Evolutionary conservation across 768 basidiomycete genomes (phyloP).

Genomic region (Amanita muscaria): DNA sequence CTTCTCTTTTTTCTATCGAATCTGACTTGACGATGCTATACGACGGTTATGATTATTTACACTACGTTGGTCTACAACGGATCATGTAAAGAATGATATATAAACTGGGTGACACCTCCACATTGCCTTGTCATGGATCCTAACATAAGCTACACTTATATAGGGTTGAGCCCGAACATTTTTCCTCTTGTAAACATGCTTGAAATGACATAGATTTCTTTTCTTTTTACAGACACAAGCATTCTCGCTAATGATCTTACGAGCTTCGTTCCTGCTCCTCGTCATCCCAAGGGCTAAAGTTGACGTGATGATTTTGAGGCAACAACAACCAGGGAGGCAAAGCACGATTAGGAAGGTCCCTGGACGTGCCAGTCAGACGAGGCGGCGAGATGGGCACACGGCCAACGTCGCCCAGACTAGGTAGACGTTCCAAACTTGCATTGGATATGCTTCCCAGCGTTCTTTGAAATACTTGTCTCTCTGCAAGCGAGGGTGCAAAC

Average conservation of each 20-base stretch:
- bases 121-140: too few relatives aligned
- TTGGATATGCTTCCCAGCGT: constrained; percentile 69
- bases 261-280: constrained; percentile 34
- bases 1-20: neutral
- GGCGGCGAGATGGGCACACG: constrained; percentile 62
- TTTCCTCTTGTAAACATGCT: too few relatives aligned
- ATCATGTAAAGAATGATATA: too few relatives aligned
- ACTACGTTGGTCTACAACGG: too few relatives aligned
- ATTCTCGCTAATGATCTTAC: constrained; percentile 9
- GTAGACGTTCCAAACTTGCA: constrained; percentile 67
- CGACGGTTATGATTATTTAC: constrained; percentile 2
- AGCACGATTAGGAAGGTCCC: constrained; percentile 19
- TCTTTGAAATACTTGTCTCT: constrained; percentile 77
- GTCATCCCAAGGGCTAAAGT: constrained; percentile 80
- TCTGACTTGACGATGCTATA: constrained; percentile 3
- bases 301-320: constrained; percentile 56
- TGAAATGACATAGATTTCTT: neutral
- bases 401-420: constrained; percentile 69
- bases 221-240: constrained; percentile 5
- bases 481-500: constrained; percentile 82
- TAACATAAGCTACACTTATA: too few relatives aligned
- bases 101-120: too few relatives aligned
- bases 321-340: constrained; percentile 66
- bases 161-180: too few relatives aligned
- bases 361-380: constrained; percentile 25